phyloP scores from a whole-genome alignment of 805 yeast genomes.

The Kodamaea laetipori region DNA sequence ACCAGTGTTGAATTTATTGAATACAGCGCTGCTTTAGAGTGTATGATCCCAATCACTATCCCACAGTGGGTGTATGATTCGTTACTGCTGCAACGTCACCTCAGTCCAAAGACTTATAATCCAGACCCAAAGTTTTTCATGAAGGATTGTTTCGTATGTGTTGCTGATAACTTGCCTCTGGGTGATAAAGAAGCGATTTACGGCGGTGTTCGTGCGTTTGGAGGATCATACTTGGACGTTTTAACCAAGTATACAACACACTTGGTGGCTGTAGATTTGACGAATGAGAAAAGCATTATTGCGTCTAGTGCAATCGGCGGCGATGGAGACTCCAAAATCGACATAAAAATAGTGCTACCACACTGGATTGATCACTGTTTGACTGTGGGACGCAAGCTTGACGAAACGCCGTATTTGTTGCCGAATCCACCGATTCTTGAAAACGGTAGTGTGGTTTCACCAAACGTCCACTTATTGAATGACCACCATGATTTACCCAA shows the following conservation, averaged over 20 bases:
- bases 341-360: slow-evolving; percentile 67
- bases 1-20: slow-evolving; percentile 54
- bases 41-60: slow-evolving; percentile 67
- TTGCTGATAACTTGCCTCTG: slow-evolving; percentile 54
- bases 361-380: slow-evolving; percentile 80
- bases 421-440: slow-evolving; percentile 25
- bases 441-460: neutral
- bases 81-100: slow-evolving; percentile 38
- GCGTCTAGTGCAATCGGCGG: slow-evolving; percentile 43
- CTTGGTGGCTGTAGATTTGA: slow-evolving; percentile 56
- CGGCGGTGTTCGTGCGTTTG: slow-evolving; percentile 69
- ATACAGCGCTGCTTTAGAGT: slow-evolving; percentile 45
- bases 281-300: slow-evolving; percentile 59
- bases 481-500: slow-evolving; percentile 13
- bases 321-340: slow-evolving; percentile 20
- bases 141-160: slow-evolving; percentile 60
- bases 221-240: slow-evolving; percentile 69
- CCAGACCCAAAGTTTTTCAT: slow-evolving; percentile 73
- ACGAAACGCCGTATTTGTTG: slow-evolving; percentile 57
- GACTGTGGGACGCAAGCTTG: slow-evolving; percentile 49
- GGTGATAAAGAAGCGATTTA: slow-evolving; percentile 68
- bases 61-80: slow-evolving; percentile 62
- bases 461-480: slow-evolving; percentile 12
- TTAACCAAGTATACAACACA: slow-evolving; percentile 79
- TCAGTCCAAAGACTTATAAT: slow-evolving; percentile 60